Evolutionary conservation across 805 yeast genomes (phyloP).

Genomic region (Tetrapisispora pingtungensis): DNA sequence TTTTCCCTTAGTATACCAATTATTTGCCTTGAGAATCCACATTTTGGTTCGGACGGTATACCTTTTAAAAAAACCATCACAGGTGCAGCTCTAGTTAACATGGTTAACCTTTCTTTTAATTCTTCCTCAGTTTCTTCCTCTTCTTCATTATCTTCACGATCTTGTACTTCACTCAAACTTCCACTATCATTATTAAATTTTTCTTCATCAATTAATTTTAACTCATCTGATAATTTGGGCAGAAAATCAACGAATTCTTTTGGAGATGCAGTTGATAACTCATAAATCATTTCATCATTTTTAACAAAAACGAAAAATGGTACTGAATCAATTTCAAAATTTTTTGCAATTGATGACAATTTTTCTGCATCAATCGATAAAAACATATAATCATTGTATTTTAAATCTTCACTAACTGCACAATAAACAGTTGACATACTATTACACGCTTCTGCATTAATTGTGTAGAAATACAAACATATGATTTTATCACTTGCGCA

Average conservation of each 20-base stretch:
- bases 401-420: slow-evolving; percentile 57
- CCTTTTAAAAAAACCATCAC: slow-evolving; percentile 99
- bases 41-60: slow-evolving; percentile 94
- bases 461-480: slow-evolving; percentile 82
- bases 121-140: slow-evolving; percentile 76
- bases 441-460: slow-evolving; percentile 97
- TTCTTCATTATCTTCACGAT: slow-evolving; percentile 33
- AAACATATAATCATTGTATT: slow-evolving; percentile 50
- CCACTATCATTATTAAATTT: not conserved
- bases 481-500: slow-evolving; percentile 56
- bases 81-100: slow-evolving; percentile 89
- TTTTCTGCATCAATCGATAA: slow-evolving; percentile 88
- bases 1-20: slow-evolving; percentile 92
- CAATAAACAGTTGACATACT: slow-evolving; percentile 78
- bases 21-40: slow-evolving; percentile 94
- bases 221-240: slow-evolving; percentile 41
- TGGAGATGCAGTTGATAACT: slow-evolving; percentile 93
- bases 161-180: slow-evolving; percentile 10
- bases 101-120: slow-evolving; percentile 64
- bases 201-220: not conserved
- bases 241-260: slow-evolving; percentile 76
- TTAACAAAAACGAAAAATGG: slow-evolving; percentile 85
- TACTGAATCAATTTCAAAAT: slow-evolving; percentile 88
- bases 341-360: slow-evolving; percentile 77
- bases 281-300: slow-evolving; percentile 79